Percentiles rank a stretch among this genome's conserved stretches.
phyloP scores from a whole-genome alignment of 2,329 filamentous ascomycete genomes.

The Aureobasidium sp. region DNA sequence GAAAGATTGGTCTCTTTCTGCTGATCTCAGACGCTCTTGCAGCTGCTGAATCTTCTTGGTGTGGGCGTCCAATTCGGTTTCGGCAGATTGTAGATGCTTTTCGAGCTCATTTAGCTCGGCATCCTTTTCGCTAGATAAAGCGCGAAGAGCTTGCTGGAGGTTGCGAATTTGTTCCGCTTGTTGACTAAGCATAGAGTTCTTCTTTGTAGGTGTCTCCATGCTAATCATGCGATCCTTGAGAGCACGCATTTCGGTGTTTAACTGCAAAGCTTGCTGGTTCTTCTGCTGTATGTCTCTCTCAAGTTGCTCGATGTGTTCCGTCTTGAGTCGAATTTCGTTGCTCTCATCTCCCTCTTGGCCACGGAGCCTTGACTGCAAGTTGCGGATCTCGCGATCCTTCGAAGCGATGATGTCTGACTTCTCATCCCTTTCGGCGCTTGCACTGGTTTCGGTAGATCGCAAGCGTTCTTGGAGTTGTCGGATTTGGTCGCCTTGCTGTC shows the following conservation, averaged over 20 bases:
- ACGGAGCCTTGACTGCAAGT: constrained; percentile 25
- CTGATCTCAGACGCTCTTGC: constrained; percentile 14
- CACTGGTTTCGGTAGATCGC: constrained; percentile 30
- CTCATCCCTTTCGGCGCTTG: constrained; percentile 36
- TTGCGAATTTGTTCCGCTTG: constrained; percentile 28
- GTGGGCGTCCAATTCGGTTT: constrained; percentile 25
- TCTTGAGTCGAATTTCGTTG: constrained; percentile 25
- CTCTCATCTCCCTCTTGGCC: constrained; percentile 25
- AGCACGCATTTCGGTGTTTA: constrained; percentile 25
- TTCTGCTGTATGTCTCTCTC: constrained; percentile 31
- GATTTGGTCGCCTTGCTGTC: constrained; percentile 39
- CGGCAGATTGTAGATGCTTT: constrained; percentile 25
- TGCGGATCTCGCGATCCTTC: constrained; percentile 33
- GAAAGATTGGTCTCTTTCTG: constrained; percentile 15
- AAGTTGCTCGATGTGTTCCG: constrained; percentile 29
- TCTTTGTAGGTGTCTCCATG: constrained; percentile 31
- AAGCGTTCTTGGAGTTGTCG: constrained; percentile 44
- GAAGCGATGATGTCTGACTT: constrained; percentile 34
- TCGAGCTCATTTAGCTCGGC: constrained; percentile 30
- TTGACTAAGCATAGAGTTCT: constrained; percentile 28
- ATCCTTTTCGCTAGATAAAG: constrained; percentile 29
- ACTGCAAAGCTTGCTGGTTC: constrained; percentile 24
- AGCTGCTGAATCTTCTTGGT: constrained; percentile 21
- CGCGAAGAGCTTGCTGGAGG: constrained; percentile 26
- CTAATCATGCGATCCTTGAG: constrained; percentile 26